These are phyloP conservation scores for Apiotrichum laibachii DNA, from an alignment of 1,284 basidiomycete species.

Conservation along the genomic window DNA sequence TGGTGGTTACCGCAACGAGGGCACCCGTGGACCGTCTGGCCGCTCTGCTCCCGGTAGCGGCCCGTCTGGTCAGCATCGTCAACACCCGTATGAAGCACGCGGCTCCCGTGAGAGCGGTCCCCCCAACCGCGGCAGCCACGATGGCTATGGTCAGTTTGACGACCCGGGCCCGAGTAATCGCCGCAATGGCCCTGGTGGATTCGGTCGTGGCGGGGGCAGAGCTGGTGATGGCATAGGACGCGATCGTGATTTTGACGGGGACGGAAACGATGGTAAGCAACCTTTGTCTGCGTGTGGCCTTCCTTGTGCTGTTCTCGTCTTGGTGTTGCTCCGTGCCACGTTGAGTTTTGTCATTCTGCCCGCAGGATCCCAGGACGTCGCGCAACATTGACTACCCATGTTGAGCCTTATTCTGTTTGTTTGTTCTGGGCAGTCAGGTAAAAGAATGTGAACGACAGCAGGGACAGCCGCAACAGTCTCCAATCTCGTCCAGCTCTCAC, in stretches of 20 bases:
- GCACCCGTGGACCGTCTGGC: neutral
- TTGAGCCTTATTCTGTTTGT: neutral
- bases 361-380: too few species aligned
- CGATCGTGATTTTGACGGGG: constrained; percentile 53
- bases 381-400: neutral
- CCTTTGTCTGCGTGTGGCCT: too few species aligned
- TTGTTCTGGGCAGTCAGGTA: neutral
- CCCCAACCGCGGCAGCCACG: neutral
- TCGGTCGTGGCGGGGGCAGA: constrained; percentile 56
- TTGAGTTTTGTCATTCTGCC: too few species aligned
- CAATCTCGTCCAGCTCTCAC: neutral
- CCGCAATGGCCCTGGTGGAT: constrained; percentile 13
- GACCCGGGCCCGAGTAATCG: constrained; percentile 6
- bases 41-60: neutral
- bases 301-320: too few species aligned
- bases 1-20: neutral
- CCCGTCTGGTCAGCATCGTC: neutral
- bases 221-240: constrained; percentile 56
- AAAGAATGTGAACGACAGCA: neutral
- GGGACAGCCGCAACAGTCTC: too few species aligned
- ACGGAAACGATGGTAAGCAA: neutral
- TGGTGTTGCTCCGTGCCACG: too few species aligned
- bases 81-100: neutral
- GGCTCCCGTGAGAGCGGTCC: neutral
- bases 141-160: constrained; percentile 13